Base-by-base conservation (phyloP, 305 asterid genomes). In the Solanum aculeatissimum region DNA sequence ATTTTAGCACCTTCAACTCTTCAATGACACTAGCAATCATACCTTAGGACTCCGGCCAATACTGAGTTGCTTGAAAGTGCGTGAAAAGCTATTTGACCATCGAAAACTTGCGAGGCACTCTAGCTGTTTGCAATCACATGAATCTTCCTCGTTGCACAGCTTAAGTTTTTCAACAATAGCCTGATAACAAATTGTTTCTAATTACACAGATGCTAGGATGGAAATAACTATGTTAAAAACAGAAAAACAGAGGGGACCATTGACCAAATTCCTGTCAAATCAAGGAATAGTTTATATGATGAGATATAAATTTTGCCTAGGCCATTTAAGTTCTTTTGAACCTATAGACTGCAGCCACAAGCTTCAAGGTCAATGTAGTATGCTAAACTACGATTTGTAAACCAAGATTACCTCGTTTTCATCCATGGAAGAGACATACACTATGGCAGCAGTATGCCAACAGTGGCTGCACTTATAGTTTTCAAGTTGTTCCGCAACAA, bases 401-500 rank as follows among this genome's bases (percentile, higher is more conserved):
- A 43, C 60, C 40, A 72, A 85, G 74, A 43, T 55, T 85, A 96
- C 99, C 98, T 92, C 90, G 85, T 89, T 89, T 88, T 91, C 87
- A 42, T 87, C 60, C 7, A 88, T 86, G 85, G 83, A 40, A 25
- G 92, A 89, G 83, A 91, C 81, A 84, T 92, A 96, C 84, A 90
- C 88, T 23, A 90, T 84, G 80, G 98, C 98, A 81, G 94, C 96
- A 81, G 57, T 88, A 92, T 96, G 99, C 98, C 99, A 96, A 89
- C 98, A 96, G 83, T 92, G 93, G 89, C 89, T 91, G 90, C 99
- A 96, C 89, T 87, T 87, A 87, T 96, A 95, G 86, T 92, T 90
- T 83, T 94, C 95, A 16, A 95, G 86, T 83, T 86, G 90, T 88
- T 96, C 98, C 0, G 95, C 95, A 35, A 80, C 88, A 85, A 95